These are phyloP conservation scores for Nematodospora valgi DNA, from an alignment of 805 yeast genomes.

Conservation along the genomic window DNA sequence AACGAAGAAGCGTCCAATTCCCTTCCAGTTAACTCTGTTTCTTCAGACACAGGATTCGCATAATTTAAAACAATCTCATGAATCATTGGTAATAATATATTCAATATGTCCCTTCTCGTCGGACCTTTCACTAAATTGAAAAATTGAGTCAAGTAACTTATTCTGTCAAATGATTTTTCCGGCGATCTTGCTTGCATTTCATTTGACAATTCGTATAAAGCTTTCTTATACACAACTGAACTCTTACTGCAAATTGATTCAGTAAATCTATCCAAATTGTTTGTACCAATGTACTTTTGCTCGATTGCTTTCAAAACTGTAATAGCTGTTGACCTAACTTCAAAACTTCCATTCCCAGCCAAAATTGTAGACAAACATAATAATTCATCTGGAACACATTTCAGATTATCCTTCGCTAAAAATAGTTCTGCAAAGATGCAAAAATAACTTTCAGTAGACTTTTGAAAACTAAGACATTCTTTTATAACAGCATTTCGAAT, in stretches of 20 bases:
- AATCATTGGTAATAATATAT: constrained; percentile 90
- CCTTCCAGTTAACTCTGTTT: neutral
- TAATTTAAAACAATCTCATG: constrained; percentile 66
- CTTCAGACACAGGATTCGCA: neutral
- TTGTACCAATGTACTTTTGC: constrained; percentile 38
- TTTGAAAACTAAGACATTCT: constrained; percentile 66
- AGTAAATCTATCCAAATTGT: constrained; percentile 50
- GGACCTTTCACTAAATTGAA: constrained; percentile 56
- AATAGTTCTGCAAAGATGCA: constrained; percentile 66
- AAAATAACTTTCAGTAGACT: constrained; percentile 64
- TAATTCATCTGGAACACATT: constrained; percentile 57
- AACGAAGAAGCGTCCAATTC: constrained; percentile 29
- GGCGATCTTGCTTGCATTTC: constrained; percentile 55
- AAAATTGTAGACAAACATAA: constrained; percentile 76
- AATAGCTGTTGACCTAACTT: constrained; percentile 70
- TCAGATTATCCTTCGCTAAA: constrained; percentile 42
- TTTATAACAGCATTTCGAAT: constrained; percentile 56
- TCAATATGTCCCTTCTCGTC: constrained; percentile 72
- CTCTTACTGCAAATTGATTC: constrained; percentile 74
- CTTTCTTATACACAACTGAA: constrained; percentile 81
- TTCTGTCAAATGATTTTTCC: constrained; percentile 56
- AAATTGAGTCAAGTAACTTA: constrained; percentile 70
- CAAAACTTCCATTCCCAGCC: constrained; percentile 67
- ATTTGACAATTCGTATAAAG: constrained; percentile 73
- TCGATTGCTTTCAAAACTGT: constrained; percentile 69